Percentiles rank a stretch among this genome's conserved stretches.
phyloP scores from a whole-genome alignment of 176 grass and related monocot genomes.

The Hordeum vulgare region MorexV3_pseudomolecules_assembly NC_058521.1:245407188-245407687 shows the following conservation, averaged over 20 bases:
- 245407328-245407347: conserved; percentile 84
- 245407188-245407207: neutral
- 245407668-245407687: conserved; percentile 17
- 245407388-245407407: neutral
- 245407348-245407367: conserved; percentile 76
- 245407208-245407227: neutral
- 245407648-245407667: conserved; percentile 9
- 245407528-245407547: conserved; percentile 33
- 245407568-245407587: conserved; percentile 13
- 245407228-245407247: neutral
- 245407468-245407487: conserved; percentile 59
- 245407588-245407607: conserved; percentile 19
- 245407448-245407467: conserved; percentile 57
- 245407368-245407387: conserved; percentile 17
- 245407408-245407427: conserved; percentile 1
- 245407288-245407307: neutral
- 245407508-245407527: conserved; percentile 46
- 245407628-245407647: conserved; percentile 37
- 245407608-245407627: conserved; percentile 26
- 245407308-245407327: conserved; percentile 26
- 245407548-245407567: conserved; percentile 27
- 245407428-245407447: conserved; percentile 44
- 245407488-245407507: conserved; percentile 77
- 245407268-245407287: neutral
- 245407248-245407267: neutral